Percentiles rank a stretch among this genome's conserved stretches.
Conservation (phyloP, 495 filamentous ascomycete genomes). For the Niebla homalea region DNA sequence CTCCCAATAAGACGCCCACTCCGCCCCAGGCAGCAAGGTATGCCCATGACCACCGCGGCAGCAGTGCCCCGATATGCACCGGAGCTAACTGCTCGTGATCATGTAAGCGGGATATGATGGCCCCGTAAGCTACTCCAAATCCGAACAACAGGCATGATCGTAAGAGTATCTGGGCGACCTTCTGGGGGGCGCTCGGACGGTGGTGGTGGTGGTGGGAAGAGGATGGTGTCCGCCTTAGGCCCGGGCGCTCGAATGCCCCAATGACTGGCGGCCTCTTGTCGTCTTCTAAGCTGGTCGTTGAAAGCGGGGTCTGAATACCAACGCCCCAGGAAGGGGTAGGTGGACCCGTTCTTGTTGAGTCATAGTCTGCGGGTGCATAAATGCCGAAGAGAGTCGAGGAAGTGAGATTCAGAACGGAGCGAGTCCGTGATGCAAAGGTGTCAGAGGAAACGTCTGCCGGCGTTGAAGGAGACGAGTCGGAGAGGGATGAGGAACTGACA, state of each 20-base stretch:
- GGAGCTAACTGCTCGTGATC: constrained; percentile 51
- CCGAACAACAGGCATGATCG: constrained; percentile 59
- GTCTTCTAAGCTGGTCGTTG: constrained; percentile 15
- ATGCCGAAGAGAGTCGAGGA: constrained; percentile 84
- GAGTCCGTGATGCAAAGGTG: constrained; percentile 35
- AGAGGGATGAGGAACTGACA: constrained; percentile 27
- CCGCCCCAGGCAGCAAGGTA: constrained; percentile 74
- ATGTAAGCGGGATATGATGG: constrained; percentile 73
- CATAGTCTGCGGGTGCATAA: constrained; percentile 55
- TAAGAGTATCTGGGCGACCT: constrained; percentile 31
- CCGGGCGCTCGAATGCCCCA: constrained; percentile 9
- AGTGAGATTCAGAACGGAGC: constrained; percentile 76
- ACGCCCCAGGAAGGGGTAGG: constrained; percentile 55
- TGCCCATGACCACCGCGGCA: constrained; percentile 47
- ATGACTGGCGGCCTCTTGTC: constrained; percentile 12
- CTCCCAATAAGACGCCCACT: constrained; percentile 62
- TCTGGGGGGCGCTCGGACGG: constrained; percentile 5
- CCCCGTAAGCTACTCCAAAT: constrained; percentile 73
- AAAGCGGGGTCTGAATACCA: constrained; percentile 49
- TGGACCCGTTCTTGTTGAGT: constrained; percentile 35
- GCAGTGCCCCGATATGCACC: constrained; percentile 40
- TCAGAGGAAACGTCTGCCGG: constrained; percentile 28
- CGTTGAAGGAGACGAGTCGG: constrained; percentile 39
- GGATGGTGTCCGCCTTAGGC: constrained; percentile 13
- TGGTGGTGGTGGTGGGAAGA: constrained; percentile 14